Base-by-base conservation (phyloP, 768 basidiomycete genomes). In the Podaxis rugospora region DNA sequence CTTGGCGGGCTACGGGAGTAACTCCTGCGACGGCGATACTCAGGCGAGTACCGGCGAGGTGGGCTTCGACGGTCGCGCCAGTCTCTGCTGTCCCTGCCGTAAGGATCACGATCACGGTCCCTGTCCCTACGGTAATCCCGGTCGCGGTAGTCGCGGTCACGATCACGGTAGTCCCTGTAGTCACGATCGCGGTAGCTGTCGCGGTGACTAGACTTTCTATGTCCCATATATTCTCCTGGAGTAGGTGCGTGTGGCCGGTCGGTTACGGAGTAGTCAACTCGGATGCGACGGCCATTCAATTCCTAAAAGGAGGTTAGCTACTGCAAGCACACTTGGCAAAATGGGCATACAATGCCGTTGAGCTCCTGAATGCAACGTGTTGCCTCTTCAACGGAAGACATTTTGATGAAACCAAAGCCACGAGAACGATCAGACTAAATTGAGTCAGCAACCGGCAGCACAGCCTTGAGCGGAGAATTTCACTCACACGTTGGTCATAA, bases 161-260 rank as follows among this genome's bases (percentile, higher is more conserved):
- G 55, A 49, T 76, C 74, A 47, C 78, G 70, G 49, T 74, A 68
- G 40, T 67, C 65, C 42, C 74, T 78, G 35, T 80, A 76, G 51
- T 75, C 72, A 42, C 71, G 67, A 59, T 76, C 71, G 50, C 70
- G 71, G 63, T 77, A 73, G 21, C 74, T 70, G 56, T 79, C 78
- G 21, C 78, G 72, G 44, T 67, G 60, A 35, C 69, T 70, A 14
- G 82, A 74, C 57, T 90, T 89, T 52, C 91, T 85, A 66, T 92
- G 90, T 11, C 96, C 94, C 92, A 96, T 96, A 74, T 98, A 99
- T 76, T 97, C 93, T 63, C 96, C 96, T 3, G 96, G 96, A 9
- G 96, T 99, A 7, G 97, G 93, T 13, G 91, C 88, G 74, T 99
- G 96, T 25, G 96, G 93, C 50, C 92, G 86, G 63, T 90, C 87